Conservation (phyloP, 2,329 filamentous ascomycete genomes). For the Calonectria ilicicola region DNA sequence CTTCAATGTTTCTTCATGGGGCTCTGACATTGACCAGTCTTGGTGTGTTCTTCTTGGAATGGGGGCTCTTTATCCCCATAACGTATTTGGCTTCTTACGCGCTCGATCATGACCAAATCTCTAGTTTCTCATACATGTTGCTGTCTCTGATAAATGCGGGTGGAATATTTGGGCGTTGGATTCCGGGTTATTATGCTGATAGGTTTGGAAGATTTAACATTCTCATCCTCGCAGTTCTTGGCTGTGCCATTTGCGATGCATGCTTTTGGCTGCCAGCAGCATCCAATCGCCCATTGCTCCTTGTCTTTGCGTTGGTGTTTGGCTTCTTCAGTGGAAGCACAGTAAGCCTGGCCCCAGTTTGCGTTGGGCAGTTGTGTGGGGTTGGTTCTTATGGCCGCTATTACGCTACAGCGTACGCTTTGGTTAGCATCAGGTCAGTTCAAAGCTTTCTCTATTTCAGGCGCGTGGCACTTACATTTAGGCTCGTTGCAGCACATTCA, state of each 20-base stretch:
- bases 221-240: slow-evolving; percentile 72
- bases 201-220: slow-evolving; percentile 81
- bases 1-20: slow-evolving; percentile 23
- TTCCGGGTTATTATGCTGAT: slow-evolving; percentile 81
- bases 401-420: slow-evolving; percentile 75
- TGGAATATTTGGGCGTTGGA: slow-evolving; percentile 78
- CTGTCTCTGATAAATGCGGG: slow-evolving; percentile 82
- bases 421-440: slow-evolving; percentile 64
- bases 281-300: slow-evolving; percentile 54
- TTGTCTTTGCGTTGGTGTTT: slow-evolving; percentile 72
- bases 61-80: slow-evolving; percentile 78
- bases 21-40: slow-evolving; percentile 69
- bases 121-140: slow-evolving; percentile 75
- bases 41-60: slow-evolving; percentile 75
- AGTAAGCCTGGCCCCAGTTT: slow-evolving; percentile 76
- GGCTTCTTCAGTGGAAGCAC: slow-evolving; percentile 76
- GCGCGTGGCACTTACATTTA: background rate
- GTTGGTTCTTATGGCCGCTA: slow-evolving; percentile 76
- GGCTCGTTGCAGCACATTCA: background rate
- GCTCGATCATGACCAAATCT: slow-evolving; percentile 39
- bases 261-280: slow-evolving; percentile 75
- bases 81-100: slow-evolving; percentile 79
- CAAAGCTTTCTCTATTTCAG: background rate
- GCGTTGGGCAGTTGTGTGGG: slow-evolving; percentile 75
- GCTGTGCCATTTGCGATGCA: slow-evolving; percentile 61